Evolutionary conservation across 2,329 filamentous ascomycete genomes (phyloP), one percentile per base, ranked within the genome.

Genomic region (Pseudocercospora macadamiae): DNA sequence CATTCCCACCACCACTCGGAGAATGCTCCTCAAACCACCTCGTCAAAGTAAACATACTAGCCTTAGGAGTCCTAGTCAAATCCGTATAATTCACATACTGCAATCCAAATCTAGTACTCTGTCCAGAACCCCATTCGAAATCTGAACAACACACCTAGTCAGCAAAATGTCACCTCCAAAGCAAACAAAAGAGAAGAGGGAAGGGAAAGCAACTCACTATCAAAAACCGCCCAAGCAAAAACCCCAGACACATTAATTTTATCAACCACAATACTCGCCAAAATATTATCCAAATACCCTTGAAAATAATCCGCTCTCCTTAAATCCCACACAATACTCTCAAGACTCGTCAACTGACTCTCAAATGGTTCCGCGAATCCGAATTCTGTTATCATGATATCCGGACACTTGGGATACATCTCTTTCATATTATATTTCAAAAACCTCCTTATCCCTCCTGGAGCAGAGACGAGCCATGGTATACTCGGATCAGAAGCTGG

Each of bases 321-420:
- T 12, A 68, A 63, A 57, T 75, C 73, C 34, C 57, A 66, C 1
- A 73, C 56, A 34, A 74, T 72, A 25, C 70, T 66, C 21, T 52
- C 57, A 14, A 71, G 63, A 32, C 68, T 55, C 12, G 64, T 71
- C 54, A 70, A 68, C 12, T 67, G 58, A 6, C 48, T 63, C 60
- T 76, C 74, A 45, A 67, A 72, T 2, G 73, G 73, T 60, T 75
- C 74, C 2, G 65, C 64, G 49, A 75, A 74, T 8, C 74, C 74
- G 36, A 75, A 75, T 51, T 76, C 74, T 7, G 69, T 70, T 7
- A 76, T 64, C 3, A 68, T 71, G 23, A 76, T 67, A 28, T 76
- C 75, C 0, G 72, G 70, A 25, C 79, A 67, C 1, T 63, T 69
- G 2, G 78, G 79, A 64, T 76, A 79, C 18, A 81, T 68, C 3